Evolutionary conservation across 2,329 filamentous ascomycete genomes (phyloP), one percentile per base, ranked within the genome.

Genomic region (Elsinoe necatrix): DNA sequence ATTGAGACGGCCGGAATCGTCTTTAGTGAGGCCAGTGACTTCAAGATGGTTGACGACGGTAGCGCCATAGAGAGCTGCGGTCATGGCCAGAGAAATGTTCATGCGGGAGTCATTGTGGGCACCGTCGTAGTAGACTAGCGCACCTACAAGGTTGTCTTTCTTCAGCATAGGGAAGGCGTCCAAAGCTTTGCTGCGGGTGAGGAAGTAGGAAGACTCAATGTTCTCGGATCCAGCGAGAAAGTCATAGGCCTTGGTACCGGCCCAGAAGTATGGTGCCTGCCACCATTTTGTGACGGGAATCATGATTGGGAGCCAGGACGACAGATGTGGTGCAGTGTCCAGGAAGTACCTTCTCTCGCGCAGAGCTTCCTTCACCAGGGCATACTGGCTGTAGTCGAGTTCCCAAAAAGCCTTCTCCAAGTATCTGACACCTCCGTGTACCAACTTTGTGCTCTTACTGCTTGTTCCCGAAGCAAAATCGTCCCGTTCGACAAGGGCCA

Each of bases 51-150:
- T 95, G 59, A 89, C 81, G 37, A 93, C 81, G 3, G 87, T 95
- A 56, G 84, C 82, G 29, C 89, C 89, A 68, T 93, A 95, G 42
- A 95, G 75, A n/a, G 89, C 87, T 57, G 89, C 88, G 16, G 89
- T 95, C 82, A 92, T 88, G 18, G 87, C 89, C 57, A 95, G 77
- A 7, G 87, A 91, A 25, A 93, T 86, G 67, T 95, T 95, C 89
- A 95, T 95, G 51, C 89, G 82, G 18, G 89, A 93, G 71, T 95
- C 89, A 67, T 95, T 95, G 73, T 95, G 89, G 27, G 87, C 88
- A 64, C 89, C 89, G 73, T 95, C 89, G 69, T 95, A 95, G 76
- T 95, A 95, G 21, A 95, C 89, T 65, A 95, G 74, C 58, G 89
- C 88, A 59, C 89, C 89, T 43, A 90, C 80, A 12, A 95, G 75